Evolutionary conservation across 305 asterid genomes (phyloP).

Genomic region (Rubia occidens): DNA sequence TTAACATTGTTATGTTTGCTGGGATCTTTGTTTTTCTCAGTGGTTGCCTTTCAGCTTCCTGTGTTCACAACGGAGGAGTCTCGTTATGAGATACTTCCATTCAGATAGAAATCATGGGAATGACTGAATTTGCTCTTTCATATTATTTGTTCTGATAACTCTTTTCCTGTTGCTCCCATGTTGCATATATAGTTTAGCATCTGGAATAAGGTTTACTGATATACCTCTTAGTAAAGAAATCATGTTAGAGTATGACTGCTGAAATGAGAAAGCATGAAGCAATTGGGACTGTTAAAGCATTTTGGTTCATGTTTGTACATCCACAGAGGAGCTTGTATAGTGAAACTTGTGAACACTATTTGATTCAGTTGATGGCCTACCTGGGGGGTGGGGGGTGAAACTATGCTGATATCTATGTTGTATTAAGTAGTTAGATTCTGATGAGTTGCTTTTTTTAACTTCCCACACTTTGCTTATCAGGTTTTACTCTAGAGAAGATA

Average conservation of each 20-base stretch:
- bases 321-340: background rate
- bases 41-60: background rate
- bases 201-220: background rate
- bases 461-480: conserved; percentile 31
- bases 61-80: background rate
- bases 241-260: background rate
- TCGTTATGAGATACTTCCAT: background rate
- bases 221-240: too few species aligned
- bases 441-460: background rate
- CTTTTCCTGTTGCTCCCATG: background rate
- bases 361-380: background rate
- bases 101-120: background rate
- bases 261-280: background rate
- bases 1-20: background rate
- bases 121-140: background rate
- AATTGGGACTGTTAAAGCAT: background rate
- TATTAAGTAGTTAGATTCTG: background rate
- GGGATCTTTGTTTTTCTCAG: background rate
- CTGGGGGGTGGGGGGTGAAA: too few species aligned
- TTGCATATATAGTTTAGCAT: too few species aligned
- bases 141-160: background rate
- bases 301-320: background rate
- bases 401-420: background rate
- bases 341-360: background rate
- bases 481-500: conserved; percentile 88